A percentile compares a stretch with the other conserved stretches of the same genome.
Conservation (phyloP, 1,284 basidiomycete genomes). For the Malassezia arunalokei region DNA sequence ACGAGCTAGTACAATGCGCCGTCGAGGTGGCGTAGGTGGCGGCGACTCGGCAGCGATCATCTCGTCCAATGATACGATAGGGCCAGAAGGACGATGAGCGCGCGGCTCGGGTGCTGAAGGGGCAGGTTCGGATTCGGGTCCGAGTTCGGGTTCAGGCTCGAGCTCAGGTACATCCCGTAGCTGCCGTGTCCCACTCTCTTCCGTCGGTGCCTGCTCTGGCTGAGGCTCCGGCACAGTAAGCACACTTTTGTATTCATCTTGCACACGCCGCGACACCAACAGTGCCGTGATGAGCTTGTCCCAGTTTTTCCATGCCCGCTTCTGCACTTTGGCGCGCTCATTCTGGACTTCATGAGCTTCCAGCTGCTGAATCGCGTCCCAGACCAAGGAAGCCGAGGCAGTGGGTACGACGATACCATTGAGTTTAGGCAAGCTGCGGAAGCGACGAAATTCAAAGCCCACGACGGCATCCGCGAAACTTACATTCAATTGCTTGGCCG, state of each 20-base stretch:
- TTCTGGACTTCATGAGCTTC: background rate
- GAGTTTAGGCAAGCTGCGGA: conserved; percentile 69
- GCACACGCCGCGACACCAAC: conserved; percentile 67
- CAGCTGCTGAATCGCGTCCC: conserved; percentile 34
- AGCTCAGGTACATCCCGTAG: background rate
- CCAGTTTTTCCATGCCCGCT: conserved; percentile 78
- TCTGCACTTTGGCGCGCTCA: conserved; percentile 62
- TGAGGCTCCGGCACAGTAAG: background rate
- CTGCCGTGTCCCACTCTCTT: background rate
- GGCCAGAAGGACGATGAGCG: background rate
- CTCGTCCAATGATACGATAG: conserved; percentile 10
- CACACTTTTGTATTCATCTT: conserved; percentile 57
- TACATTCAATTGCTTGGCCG: conserved; percentile 72
- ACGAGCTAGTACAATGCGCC: conserved; percentile 1
- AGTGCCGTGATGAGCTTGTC: conserved; percentile 72
- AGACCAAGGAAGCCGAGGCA: conserved; percentile 81
- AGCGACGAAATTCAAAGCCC: conserved; percentile 90
- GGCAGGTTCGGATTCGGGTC: too few relatives aligned
- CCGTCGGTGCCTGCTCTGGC: background rate
- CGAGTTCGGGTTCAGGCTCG: background rate
- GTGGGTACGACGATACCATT: conserved; percentile 74
- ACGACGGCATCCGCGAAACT: conserved; percentile 88
- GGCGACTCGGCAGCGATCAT: conserved; percentile 1
- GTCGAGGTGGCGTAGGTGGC: conserved; percentile 2
- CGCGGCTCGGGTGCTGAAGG: too few relatives aligned